These are phyloP conservation scores for Fusarium sp. DNA, from an alignment of 2,329 filamentous ascomycete species.

Conservation along the genomic window DNA sequence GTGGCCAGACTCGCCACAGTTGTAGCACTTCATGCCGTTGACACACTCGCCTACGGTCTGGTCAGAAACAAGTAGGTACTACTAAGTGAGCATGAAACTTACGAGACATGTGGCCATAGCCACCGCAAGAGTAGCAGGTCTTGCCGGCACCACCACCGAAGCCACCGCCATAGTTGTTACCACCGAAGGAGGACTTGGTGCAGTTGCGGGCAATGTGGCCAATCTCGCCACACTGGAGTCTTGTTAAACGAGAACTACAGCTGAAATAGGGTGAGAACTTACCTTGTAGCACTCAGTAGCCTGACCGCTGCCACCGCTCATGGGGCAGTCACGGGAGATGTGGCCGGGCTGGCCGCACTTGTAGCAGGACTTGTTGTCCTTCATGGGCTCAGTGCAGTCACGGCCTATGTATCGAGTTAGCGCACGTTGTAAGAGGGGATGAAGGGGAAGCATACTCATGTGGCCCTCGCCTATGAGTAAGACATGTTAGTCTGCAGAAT, in stretches of 20 bases:
- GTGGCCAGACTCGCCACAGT: conserved; percentile 95
- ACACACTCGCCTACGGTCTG: conserved; percentile 83
- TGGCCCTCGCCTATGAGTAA: conserved; percentile 73
- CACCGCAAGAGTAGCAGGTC: conserved; percentile 99
- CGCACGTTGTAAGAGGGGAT: background rate
- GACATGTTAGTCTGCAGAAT: conserved; percentile 46
- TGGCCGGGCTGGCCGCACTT: conserved; percentile 88
- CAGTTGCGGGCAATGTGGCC: conserved; percentile 97
- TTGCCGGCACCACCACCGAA: conserved; percentile 74
- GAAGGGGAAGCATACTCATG: conserved; percentile 75
- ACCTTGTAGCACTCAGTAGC: conserved; percentile 91
- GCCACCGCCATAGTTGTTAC: conserved; percentile 65
- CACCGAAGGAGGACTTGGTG: conserved; percentile 73
- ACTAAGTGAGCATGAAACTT: conserved; percentile 54
- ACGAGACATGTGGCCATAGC: conserved; percentile 96
- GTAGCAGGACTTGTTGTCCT: conserved; percentile 87
- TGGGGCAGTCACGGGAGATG: conserved; percentile 89
- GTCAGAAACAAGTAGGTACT: conserved; percentile 35
- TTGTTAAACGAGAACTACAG: conserved; percentile 21
- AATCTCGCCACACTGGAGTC: conserved; percentile 83
- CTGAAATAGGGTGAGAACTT: conserved; percentile 24
- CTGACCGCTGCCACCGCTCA: conserved; percentile 64
- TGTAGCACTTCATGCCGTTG: conserved; percentile 99
- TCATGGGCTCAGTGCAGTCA: conserved; percentile 90
- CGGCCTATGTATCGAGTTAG: conserved; percentile 71